Conservation (phyloP, 106 monocot species). For the Iris macrosiphon region DNA sequence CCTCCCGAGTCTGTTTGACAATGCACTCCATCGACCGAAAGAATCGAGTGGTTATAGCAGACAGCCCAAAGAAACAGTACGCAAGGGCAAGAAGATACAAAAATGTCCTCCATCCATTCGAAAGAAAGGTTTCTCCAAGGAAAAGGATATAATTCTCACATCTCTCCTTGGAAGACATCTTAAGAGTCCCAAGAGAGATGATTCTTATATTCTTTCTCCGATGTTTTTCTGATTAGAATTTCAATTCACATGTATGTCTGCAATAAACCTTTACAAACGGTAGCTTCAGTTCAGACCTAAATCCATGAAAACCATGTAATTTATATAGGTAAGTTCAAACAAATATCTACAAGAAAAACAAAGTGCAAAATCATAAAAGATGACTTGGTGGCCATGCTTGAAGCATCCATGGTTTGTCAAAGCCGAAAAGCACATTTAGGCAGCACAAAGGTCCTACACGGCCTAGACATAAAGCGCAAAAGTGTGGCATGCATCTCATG, state of each 20-base stretch:
- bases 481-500: no score
- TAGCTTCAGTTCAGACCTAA: no score
- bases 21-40: conserved; percentile 78
- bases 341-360: no score
- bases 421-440: no score
- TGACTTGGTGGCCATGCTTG: no score
- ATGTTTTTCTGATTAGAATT: neutral
- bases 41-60: conserved; percentile 65
- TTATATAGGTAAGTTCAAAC: no score
- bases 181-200: neutral
- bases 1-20: conserved; percentile 48
- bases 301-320: no score
- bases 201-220: neutral
- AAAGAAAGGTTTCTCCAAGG: conserved; percentile 35
- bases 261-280: no score
- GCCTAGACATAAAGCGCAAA: no score
- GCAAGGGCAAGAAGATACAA: conserved; percentile 51
- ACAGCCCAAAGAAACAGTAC: conserved; percentile 76
- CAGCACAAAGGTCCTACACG: no score
- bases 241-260: conserved; percentile 1
- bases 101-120: conserved; percentile 21
- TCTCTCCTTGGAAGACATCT: conserved; percentile 9
- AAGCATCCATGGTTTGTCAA: no score
- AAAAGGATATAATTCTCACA: conserved; percentile 49
- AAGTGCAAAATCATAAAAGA: no score